Percentiles rank a stretch among this genome's conserved stretches.
These are phyloP conservation scores for Oryza coarctata DNA, from an alignment of 176 grass and related monocot species.

Conservation along the genomic window DNA sequence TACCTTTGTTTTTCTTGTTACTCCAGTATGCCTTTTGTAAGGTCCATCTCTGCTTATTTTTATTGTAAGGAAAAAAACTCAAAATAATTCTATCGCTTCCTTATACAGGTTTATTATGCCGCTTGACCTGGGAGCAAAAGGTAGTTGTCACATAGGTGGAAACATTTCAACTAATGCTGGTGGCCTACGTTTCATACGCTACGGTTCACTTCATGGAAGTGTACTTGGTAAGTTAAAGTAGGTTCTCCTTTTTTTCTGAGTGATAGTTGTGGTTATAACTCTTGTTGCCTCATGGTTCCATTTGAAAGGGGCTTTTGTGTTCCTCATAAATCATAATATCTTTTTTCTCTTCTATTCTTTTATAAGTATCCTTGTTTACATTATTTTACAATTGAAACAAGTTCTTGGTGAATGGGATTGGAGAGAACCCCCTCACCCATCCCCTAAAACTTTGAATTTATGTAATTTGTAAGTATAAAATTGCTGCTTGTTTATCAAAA, in stretches of 20 bases:
- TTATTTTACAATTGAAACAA: not conserved
- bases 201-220: slow-evolving; percentile 96
- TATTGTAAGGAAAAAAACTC: not conserved
- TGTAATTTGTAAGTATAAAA: slow-evolving; percentile 17
- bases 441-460: not conserved
- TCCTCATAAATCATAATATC: not conserved
- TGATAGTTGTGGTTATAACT: not conserved
- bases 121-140: slow-evolving; percentile 95
- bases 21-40: not conserved
- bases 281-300: slow-evolving; percentile 5
- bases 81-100: slow-evolving; percentile 14
- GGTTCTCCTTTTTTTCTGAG: not conserved
- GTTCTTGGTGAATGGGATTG: not conserved
- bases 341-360: not conserved
- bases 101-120: slow-evolving; percentile 89
- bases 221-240: slow-evolving; percentile 66
- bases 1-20: not conserved
- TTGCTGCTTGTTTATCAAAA: not conserved
- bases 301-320: slow-evolving; percentile 6
- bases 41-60: not conserved
- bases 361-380: not conserved
- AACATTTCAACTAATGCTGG: slow-evolving; percentile 97
- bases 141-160: slow-evolving; percentile 95
- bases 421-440: not conserved
- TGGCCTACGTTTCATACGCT: slow-evolving; percentile 87